Conservation (phyloP, 108 stramenopile genomes). For the Asterionellopsis glacialis region DNA sequence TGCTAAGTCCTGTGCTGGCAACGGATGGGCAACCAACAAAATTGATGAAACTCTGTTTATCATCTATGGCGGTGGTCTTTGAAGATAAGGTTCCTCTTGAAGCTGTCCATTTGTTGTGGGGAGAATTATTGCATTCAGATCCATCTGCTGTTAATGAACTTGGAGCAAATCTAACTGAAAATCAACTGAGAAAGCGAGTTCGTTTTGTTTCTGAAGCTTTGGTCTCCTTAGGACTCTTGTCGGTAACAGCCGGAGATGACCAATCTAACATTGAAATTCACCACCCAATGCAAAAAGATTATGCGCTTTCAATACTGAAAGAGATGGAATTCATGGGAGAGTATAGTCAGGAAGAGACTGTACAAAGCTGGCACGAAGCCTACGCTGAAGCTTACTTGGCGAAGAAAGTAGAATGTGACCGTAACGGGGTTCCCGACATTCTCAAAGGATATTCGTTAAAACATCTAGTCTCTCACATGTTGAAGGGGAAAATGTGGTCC, state of each 20-base stretch:
- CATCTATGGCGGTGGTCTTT: constrained; percentile 27
- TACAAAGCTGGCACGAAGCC: constrained; percentile 33
- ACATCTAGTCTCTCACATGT: constrained; percentile 39
- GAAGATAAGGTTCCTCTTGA: constrained; percentile 21
- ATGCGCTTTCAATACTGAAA: constrained; percentile 13
- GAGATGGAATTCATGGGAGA: constrained; percentile 10
- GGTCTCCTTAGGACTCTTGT: constrained; percentile 28
- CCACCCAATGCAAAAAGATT: constrained; percentile 22
- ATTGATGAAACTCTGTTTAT: constrained; percentile 28
- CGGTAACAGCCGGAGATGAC: constrained; percentile 16
- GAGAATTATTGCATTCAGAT: constrained; percentile 14
- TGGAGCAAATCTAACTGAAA: constrained; percentile 4
- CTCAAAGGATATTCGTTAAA: constrained; percentile 33
- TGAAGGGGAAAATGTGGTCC: constrained; percentile 35
- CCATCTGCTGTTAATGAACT: constrained; percentile 19
- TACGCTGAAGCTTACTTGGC: constrained; percentile 37
- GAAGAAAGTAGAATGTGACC: constrained; percentile 6
- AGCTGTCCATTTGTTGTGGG: constrained; percentile 28
- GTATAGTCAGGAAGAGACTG: constrained; percentile 11
- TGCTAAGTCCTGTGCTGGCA: constrained; percentile 19
- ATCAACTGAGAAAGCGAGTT: constrained; percentile 12
- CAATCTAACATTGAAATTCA: constrained; percentile 17
- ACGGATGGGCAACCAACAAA: constrained; percentile 9
- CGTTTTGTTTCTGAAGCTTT: constrained; percentile 34
- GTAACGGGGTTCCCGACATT: constrained; percentile 3